Conservation (phyloP, 257 asterid species). For the Ilex asprella region DNA sequence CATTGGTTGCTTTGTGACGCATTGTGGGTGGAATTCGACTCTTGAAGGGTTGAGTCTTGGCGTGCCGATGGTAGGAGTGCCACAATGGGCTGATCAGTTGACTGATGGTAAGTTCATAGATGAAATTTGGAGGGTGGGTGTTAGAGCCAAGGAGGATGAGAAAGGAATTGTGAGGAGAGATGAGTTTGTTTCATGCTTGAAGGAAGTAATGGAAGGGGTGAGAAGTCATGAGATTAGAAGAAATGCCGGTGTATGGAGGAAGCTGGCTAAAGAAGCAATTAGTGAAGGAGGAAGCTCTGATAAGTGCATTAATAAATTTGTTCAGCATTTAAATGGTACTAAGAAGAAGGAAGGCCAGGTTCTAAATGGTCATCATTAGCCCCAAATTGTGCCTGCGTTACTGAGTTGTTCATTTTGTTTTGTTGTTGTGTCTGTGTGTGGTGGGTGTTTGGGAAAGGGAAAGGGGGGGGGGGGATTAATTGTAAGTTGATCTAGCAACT, state of each 20-base stretch:
- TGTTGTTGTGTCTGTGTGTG: too few species aligned
- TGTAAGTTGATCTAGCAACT: too few species aligned
- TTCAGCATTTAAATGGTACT: slow-evolving; percentile 13
- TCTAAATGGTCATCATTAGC: not conserved
- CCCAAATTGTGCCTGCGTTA: not conserved
- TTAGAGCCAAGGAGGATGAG: slow-evolving; percentile 51
- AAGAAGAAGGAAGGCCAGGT: not conserved
- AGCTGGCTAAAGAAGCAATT: slow-evolving; percentile 39
- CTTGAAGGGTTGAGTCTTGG: slow-evolving; percentile 54
- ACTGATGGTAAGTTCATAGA: slow-evolving; percentile 58
- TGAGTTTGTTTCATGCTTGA: slow-evolving; percentile 38
- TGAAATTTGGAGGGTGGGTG: slow-evolving; percentile 55
- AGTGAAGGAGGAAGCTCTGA: slow-evolving; percentile 60
- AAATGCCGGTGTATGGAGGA: slow-evolving; percentile 45
- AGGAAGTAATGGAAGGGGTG: slow-evolving; percentile 45
- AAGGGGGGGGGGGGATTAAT: too few species aligned
- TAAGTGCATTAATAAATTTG: slow-evolving; percentile 41
- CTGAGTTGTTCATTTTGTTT: too few species aligned
- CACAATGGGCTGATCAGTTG: slow-evolving; percentile 68
- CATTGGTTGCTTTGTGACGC: slow-evolving; percentile 60
- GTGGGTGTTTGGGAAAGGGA: too few species aligned
- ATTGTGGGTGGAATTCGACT: slow-evolving; percentile 69
- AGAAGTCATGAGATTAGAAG: slow-evolving; percentile 31
- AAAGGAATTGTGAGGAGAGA: slow-evolving; percentile 42
- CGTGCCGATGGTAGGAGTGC: slow-evolving; percentile 59